Conservation (phyloP, 305 asterid genomes). For the Solanum chacoense region DNA sequence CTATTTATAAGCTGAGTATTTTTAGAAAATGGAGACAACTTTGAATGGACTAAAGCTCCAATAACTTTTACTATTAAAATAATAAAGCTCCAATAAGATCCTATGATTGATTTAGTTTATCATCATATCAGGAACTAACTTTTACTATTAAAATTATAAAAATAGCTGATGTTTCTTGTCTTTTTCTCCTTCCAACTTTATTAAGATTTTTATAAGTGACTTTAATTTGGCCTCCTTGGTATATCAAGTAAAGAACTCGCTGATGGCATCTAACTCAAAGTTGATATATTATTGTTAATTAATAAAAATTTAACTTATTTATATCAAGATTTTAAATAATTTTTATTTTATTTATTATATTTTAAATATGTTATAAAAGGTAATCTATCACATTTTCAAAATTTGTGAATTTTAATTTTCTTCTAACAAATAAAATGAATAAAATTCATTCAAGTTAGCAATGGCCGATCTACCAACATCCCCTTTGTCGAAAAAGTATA, state of each 20-base stretch:
- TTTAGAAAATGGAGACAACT: neutral
- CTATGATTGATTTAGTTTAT: neutral
- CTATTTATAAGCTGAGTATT: neutral
- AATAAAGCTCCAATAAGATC: neutral
- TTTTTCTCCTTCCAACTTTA: neutral
- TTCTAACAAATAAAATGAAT: neutral
- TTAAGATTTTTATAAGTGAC: neutral
- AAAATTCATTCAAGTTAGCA: neutral
- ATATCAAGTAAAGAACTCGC: neutral
- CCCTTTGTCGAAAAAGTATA: neutral
- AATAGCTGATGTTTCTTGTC: neutral
- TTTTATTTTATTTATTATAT: neutral
- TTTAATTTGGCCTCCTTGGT: neutral
- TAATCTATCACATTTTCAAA: neutral
- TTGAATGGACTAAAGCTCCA: neutral
- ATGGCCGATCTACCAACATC: neutral
- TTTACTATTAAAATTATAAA: neutral
- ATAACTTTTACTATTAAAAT: neutral
- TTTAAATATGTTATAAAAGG: neutral
- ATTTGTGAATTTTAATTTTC: neutral
- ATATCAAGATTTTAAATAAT: neutral
- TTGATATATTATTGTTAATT: neutral
- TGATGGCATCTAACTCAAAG: neutral
- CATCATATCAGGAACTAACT: neutral
- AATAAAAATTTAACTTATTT: neutral